Evolutionary conservation across 306 rosid species (phyloP), one percentile per base, ranked within the genome.

Genomic region (apple (Malus domestica)): DNA sequence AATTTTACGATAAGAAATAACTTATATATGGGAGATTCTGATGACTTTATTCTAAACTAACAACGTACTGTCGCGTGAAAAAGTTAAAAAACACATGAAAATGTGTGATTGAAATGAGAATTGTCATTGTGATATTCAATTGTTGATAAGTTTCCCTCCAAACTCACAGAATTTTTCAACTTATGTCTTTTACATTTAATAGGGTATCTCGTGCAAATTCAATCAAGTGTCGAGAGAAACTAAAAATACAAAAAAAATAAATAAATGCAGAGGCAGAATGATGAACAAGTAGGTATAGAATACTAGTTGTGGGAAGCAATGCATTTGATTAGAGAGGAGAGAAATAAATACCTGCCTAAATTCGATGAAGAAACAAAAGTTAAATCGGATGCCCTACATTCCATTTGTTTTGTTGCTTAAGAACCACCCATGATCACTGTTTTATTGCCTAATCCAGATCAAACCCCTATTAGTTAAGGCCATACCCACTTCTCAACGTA

Each of bases 371-470:
- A 15, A 12, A 42, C 32, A 42, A 65, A 33, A 66, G 29, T 30
- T 66, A 35, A 38, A 38, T 38, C 14, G 10, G 29, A 15, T 61
- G 38, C 22, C 14, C 6, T 40, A 5, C 7, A 8, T 16, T 49
- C 15, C 2, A n/a, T 9, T 27, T 58, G 10, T 15, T 58, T 51
- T 51, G 55, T 51, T 51, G 55, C 20, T 18, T 4, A 35, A 68
- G 60, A 7, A 57, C 42, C 78, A 13, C 14, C 9, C 18, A 33
- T 19, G 66, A 27, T 52, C 25, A 64, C 61, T 79, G 78, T 79
- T 79, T 25, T 79, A 65, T 79, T 79, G 73, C 46, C 42, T 25
- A 78, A 49, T 13, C 40, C 15, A 32, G 22, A 73, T 40, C 55
- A 51, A 51, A 15, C 2, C 20, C 52, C 11, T 22, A 3, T 27